A percentile compares a stretch with the other conserved stretches of the same genome.
These are phyloP conservation scores for Galeopsis tetrahit DNA, from an alignment of 257 asterid species.

Conservation along the genomic window DNA sequence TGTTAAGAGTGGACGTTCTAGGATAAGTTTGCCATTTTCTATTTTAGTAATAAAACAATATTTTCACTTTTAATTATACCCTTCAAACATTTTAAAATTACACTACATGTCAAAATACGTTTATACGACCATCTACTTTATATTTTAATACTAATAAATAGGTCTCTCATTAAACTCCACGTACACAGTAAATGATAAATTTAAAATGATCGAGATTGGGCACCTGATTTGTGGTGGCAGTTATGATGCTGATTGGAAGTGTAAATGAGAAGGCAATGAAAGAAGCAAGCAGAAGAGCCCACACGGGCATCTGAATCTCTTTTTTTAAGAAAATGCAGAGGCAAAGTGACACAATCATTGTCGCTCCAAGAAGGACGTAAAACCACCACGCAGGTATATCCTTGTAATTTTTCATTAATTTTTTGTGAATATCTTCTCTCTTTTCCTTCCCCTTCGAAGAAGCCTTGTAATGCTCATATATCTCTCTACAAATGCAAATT, in stretches of 20 bases:
- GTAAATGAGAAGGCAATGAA: constrained; percentile 59
- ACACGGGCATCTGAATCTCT: constrained; percentile 66
- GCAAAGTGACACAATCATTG: constrained; percentile 47
- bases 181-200: too few species aligned
- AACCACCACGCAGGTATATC: constrained; percentile 84
- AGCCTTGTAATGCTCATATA: constrained; percentile 56
- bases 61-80: too few species aligned
- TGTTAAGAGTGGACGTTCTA: too few species aligned
- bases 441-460: constrained; percentile 63
- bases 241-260: constrained; percentile 73
- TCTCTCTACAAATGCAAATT: constrained; percentile 51
- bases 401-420: constrained; percentile 61
- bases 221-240: constrained; percentile 86
- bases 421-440: constrained; percentile 60
- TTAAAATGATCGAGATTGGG: neutral
- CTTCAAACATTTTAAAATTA: too few species aligned
- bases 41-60: too few species aligned
- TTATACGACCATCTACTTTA: too few species aligned
- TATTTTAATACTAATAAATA: too few species aligned
- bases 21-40: too few species aligned
- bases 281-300: constrained; percentile 73
- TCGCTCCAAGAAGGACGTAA: constrained; percentile 52
- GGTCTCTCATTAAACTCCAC: too few species aligned
- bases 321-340: constrained; percentile 61
- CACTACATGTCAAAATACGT: too few species aligned